These are phyloP conservation scores for Zygosaccharomyces bailii DNA, from an alignment of 805 yeast species.

Conservation along the genomic window DNA sequence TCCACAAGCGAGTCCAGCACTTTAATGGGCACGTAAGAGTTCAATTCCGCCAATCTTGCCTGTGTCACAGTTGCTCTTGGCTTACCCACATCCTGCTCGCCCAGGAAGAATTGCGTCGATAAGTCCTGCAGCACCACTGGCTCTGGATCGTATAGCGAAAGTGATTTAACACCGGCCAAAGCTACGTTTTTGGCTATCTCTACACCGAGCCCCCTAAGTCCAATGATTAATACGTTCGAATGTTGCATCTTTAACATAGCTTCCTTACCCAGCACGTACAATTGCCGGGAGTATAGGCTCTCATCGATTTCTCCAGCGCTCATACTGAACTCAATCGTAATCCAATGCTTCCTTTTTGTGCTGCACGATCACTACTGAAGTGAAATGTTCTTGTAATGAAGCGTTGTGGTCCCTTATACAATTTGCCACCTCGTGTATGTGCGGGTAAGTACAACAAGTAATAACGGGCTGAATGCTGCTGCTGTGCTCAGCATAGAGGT, in stretches of 20 bases:
- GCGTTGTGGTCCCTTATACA: conserved; percentile 2
- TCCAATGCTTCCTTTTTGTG: neutral
- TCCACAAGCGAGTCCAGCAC: conserved; percentile 56
- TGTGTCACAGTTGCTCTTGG: conserved; percentile 72
- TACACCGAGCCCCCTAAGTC: conserved; percentile 87
- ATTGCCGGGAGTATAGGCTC: conserved; percentile 91
- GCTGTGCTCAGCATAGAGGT: neutral
- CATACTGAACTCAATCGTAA: conserved; percentile 1
- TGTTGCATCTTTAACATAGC: conserved; percentile 97
- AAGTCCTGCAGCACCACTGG: conserved; percentile 66
- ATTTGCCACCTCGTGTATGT: conserved; percentile 7
- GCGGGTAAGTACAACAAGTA: neutral
- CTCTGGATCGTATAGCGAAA: conserved; percentile 79
- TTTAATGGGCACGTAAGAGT: conserved; percentile 83
- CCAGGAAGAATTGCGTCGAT: conserved; percentile 83
- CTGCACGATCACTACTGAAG: neutral
- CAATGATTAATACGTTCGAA: conserved; percentile 87
- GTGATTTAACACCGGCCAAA: conserved; percentile 92
- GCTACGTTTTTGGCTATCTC: conserved; percentile 97
- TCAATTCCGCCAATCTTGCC: conserved; percentile 71
- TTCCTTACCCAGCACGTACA: conserved; percentile 93
- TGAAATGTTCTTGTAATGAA: neutral
- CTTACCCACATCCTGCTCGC: conserved; percentile 68
- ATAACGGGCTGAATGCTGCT: too few species aligned
- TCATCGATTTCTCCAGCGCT: conserved; percentile 70